Base-by-base conservation (phyloP, 352 stramenopile genomes). In the Globisporangium cystogenes region DNA sequence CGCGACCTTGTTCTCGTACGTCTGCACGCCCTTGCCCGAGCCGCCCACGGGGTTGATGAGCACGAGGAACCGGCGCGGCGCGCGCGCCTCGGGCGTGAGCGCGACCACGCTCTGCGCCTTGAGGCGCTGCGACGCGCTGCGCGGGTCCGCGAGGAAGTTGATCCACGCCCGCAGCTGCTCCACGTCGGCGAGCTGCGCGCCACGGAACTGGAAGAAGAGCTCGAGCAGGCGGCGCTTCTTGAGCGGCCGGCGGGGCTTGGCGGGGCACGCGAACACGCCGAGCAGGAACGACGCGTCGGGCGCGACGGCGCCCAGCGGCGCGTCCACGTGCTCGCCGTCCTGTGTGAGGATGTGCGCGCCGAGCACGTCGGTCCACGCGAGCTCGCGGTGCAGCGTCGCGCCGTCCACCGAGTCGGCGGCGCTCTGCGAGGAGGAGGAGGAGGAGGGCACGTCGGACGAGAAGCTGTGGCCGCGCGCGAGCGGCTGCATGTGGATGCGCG, bases 11-110 rank as follows among this genome's bases (percentile, higher is more conserved):
- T 58, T 64, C 44, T 90, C 64, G 51, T 74, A 90, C 41, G 67
- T 80, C 53, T 78, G 62, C 49, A 70, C 39, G 15, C 68, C 74
- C 23, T 79, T 76, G 54, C 76, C 76, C 3, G 68, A 20, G 37
- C 81, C 81, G 37, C 81, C 79, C 4, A 88, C 69, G 14, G 78
- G 81, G 50, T 92, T 92, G 52, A 92, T 71, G n/a, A 92, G 45
- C 53, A 86, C 73, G 1, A 86, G 52, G 39, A 79, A 91, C 51
- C 72, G 76, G 40, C 76, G 67, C 48, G 46, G 31, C 10, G 46
- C 24, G 20, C 37, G 52, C 20, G 58, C 53, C 20, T 60, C 50
- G 0, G 69, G 29, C 41, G 60, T 37, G 40, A 87, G 40, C 10
- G 68, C 56, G 4, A 70, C 67, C 31, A 87, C 26, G 49, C 48